Evolutionary conservation across 2,329 filamentous ascomycete genomes (phyloP).

Genomic region (Calycina marina): DNA sequence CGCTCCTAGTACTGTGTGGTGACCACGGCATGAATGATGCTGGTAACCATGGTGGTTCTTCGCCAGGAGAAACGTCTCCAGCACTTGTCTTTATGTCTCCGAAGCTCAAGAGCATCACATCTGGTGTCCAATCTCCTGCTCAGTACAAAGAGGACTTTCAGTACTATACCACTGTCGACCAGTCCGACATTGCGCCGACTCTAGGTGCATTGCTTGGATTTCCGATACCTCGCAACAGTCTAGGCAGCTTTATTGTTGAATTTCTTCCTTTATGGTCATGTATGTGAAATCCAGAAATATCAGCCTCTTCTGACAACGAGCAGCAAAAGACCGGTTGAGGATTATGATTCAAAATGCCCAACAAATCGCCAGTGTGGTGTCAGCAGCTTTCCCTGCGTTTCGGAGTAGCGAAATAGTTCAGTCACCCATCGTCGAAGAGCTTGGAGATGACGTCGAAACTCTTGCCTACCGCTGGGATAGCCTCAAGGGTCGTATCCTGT

Average conservation of each 20-base stretch:
- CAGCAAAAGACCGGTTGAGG: conserved; percentile 41
- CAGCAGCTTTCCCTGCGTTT: conserved; percentile 53
- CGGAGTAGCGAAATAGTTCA: conserved; percentile 22
- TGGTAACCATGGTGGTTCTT: conserved; percentile 90
- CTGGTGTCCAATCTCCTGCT: conserved; percentile 34
- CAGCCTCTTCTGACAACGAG: conserved; percentile 5
- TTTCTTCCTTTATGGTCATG: conserved; percentile 67
- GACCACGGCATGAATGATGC: conserved; percentile 99
- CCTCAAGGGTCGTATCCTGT: conserved; percentile 8
- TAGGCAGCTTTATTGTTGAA: conserved; percentile 71
- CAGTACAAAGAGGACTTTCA: conserved; percentile 55
- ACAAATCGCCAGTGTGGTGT: conserved; percentile 67
- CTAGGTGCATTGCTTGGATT: conserved; percentile 77
- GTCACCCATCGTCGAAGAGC: conserved; percentile 30
- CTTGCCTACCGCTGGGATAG: conserved; percentile 18
- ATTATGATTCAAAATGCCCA: conserved; percentile 64
- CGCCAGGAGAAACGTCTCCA: conserved; percentile 83
- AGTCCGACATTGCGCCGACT: conserved; percentile 87
- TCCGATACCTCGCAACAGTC: conserved; percentile 75
- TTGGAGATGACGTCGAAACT: conserved; percentile 56
- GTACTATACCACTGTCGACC: conserved; percentile 76
- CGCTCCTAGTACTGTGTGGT: conserved; percentile 73
- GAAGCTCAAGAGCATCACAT: conserved; percentile 48
- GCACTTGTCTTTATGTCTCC: conserved; percentile 85
- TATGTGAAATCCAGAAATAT: conserved; percentile 24